Evolutionary conservation across 768 basidiomycete genomes (phyloP).

Genomic region (Serendipita vermifera): DNA sequence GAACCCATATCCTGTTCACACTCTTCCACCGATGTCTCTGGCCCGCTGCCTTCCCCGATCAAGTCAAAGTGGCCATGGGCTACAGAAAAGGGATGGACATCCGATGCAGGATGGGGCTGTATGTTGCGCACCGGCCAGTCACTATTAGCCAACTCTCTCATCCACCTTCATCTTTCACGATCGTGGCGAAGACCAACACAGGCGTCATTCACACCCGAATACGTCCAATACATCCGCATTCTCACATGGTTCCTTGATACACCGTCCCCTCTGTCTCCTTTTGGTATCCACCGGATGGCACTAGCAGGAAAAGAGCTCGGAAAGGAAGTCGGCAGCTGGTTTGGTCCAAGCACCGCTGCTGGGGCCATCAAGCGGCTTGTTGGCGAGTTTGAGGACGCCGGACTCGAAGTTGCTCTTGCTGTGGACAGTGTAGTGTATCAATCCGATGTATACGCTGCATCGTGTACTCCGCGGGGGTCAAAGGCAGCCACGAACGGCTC

Average conservation of each 20-base stretch:
- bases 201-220: slow-evolving; percentile 45
- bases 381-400: slow-evolving; percentile 63
- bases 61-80: slow-evolving; percentile 52
- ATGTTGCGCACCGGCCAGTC: slow-evolving; percentile 84
- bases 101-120: slow-evolving; percentile 83
- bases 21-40: slow-evolving; percentile 18
- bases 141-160: slow-evolving; percentile 65
- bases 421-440: slow-evolving; percentile 73
- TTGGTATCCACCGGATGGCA: slow-evolving; percentile 94
- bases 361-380: slow-evolving; percentile 87
- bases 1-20: slow-evolving; percentile 23
- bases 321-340: slow-evolving; percentile 95
- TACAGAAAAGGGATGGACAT: slow-evolving; percentile 69
- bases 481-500: not conserved
- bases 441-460: slow-evolving; percentile 74
- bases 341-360: slow-evolving; percentile 94
- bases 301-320: slow-evolving; percentile 88
- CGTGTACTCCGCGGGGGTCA: slow-evolving; percentile 20
- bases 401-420: slow-evolving; percentile 70
- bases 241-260: slow-evolving; percentile 93
- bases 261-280: slow-evolving; percentile 70
- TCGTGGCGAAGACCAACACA: slow-evolving; percentile 73
- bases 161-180: slow-evolving; percentile 61
- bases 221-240: slow-evolving; percentile 81
- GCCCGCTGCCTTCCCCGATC: slow-evolving; percentile 30